Conservation (phyloP, 148 eudicot species). For the Cornus suecica region DNA sequence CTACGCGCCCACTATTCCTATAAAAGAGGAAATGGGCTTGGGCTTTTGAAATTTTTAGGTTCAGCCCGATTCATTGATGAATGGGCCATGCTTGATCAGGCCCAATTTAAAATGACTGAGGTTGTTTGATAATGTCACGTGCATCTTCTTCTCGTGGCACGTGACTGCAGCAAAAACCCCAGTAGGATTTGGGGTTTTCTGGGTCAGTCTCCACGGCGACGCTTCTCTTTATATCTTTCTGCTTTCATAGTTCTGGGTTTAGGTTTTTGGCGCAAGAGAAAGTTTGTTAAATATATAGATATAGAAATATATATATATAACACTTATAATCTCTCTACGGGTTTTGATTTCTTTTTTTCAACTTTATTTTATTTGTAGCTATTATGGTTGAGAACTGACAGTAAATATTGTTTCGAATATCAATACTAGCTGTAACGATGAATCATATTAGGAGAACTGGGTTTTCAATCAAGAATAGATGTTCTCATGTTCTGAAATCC, state of each 20-base stretch:
- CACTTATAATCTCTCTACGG: too few relatives aligned
- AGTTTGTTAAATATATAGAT: background rate
- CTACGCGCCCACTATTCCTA: background rate
- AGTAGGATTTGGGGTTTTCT: background rate
- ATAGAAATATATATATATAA: too few relatives aligned
- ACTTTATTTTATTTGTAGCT: background rate
- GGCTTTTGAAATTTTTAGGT: too few relatives aligned
- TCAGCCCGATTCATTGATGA: too few relatives aligned
- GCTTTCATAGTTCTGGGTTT: background rate
- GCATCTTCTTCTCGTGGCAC: background rate
- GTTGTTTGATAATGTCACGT: background rate
- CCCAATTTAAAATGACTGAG: too few relatives aligned
- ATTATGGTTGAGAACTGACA: too few relatives aligned
- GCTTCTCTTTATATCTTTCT: too few relatives aligned
- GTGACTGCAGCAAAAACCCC: background rate
- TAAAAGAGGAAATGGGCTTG: too few relatives aligned
- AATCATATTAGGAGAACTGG: constrained; percentile 17
- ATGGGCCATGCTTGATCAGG: too few relatives aligned
- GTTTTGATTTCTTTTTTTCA: background rate
- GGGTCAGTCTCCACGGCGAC: background rate
- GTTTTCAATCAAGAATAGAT: constrained; percentile 14
- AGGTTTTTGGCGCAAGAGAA: background rate
- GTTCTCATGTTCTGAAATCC: constrained; percentile 9
- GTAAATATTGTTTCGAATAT: background rate
- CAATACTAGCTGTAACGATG: constrained; percentile 6